phyloP scores from a whole-genome alignment of 192 early-diverging fungal genomes.

The Backusella macrospora region DNA sequence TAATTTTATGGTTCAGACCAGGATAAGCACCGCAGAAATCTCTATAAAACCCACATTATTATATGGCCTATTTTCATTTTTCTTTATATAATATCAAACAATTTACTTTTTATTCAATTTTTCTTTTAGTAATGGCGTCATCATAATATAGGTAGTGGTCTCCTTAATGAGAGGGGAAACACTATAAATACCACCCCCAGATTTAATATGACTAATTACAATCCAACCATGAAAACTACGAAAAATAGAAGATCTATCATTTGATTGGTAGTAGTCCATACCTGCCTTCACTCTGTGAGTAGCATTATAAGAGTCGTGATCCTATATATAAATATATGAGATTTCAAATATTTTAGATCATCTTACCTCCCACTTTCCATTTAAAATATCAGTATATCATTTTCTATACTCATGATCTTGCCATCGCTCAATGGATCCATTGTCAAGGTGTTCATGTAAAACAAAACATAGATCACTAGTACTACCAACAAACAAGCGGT shows the following conservation, averaged over 20 bases:
- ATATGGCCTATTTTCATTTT: not conserved
- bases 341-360: not conserved
- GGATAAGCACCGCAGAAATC: slow-evolving; percentile 33
- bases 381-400: slow-evolving; percentile 31
- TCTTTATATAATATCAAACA: not conserved
- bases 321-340: slow-evolving; percentile 7
- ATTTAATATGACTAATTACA: slow-evolving; percentile 24
- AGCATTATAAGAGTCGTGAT: slow-evolving; percentile 37
- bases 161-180: slow-evolving; percentile 36
- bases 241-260: slow-evolving; percentile 31
- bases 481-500: slow-evolving; percentile 26
- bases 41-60: not conserved
- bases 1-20: slow-evolving; percentile 24
- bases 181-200: slow-evolving; percentile 29
- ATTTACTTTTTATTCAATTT: slow-evolving; percentile 20
- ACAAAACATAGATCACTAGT: slow-evolving; percentile 30
- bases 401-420: slow-evolving; percentile 35
- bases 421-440: slow-evolving; percentile 38
- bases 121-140: slow-evolving; percentile 35
- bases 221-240: slow-evolving; percentile 39
- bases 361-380: slow-evolving; percentile 33
- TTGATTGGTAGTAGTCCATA: slow-evolving; percentile 26
- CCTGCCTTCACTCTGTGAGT: slow-evolving; percentile 32
- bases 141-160: slow-evolving; percentile 29
- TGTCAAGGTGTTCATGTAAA: slow-evolving; percentile 31